Evolutionary conservation across 805 yeast genomes (phyloP).

Genomic region (Jamesozyma piceae): DNA sequence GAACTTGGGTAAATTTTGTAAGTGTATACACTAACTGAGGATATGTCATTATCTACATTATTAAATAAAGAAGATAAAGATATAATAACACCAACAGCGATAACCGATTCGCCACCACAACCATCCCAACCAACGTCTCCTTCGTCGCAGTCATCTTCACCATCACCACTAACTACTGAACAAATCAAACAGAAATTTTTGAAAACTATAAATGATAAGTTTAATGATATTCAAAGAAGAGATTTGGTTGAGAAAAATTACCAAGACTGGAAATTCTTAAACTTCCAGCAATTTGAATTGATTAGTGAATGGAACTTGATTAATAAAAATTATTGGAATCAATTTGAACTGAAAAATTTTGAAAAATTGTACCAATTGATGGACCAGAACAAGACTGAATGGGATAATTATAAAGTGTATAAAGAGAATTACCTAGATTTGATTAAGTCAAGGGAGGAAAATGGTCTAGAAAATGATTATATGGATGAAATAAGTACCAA

Average conservation of each 20-base stretch:
- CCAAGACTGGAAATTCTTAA: conserved; percentile 30
- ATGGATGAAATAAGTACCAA: not conserved
- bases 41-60: conserved; percentile 27
- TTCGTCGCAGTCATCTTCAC: not conserved
- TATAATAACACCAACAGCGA: conserved; percentile 1
- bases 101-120: not conserved
- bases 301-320: conserved; percentile 29
- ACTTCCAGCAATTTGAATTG: conserved; percentile 30
- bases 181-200: conserved; percentile 7
- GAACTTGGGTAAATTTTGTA: too few relatives aligned
- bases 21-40: too few relatives aligned
- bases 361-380: conserved; percentile 14
- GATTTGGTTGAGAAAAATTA: conserved; percentile 21
- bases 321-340: conserved; percentile 17
- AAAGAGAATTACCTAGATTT: conserved; percentile 1
- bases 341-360: not conserved
- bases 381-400: conserved; percentile 16
- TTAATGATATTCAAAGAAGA: conserved; percentile 14
- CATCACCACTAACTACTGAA: not conserved
- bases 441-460: not conserved
- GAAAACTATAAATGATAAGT: conserved; percentile 14
- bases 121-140: not conserved
- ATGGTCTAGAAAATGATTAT: not conserved
- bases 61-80: conserved; percentile 23
- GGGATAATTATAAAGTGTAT: conserved; percentile 14